Base-by-base conservation (phyloP, 768 basidiomycete genomes). In the Russula sp. region DNA sequence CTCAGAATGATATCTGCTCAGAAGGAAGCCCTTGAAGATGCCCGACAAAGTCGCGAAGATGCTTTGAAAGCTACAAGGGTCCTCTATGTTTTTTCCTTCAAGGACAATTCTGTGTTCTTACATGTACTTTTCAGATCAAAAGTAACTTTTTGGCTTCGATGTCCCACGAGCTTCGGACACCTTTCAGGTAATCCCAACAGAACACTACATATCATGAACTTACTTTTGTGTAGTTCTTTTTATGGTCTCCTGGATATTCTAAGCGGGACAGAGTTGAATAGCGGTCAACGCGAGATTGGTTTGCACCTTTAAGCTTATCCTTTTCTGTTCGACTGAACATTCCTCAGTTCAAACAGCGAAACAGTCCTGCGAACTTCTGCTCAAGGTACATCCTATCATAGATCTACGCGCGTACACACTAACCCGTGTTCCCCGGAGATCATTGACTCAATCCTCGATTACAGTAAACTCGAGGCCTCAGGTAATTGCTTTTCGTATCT, bases 381-480 rank as follows among this genome's bases (percentile, higher is more conserved):
- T 90, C 59, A 88, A 88, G 79, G 87, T 84, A 44, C 58, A 53
- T 44, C 2, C 3, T 58, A 26, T 48, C 50, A 56, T 22, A 32
- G 28, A 44, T 14, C 4, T 28, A 34, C 14, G 2, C 14, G 5
- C n/a, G 16, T 22, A 36, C 20, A 28, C 6, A 28, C 42, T 65
- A 52, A 65, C 26, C 16, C 44, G 22, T 30, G 36, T 14, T 6
- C 2, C 26, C 16, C 24, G 13, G 59, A 89, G 86, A 89, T 90
- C 71, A 90, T 90, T 69, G 87, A 89, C 72, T 87, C 86, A 2
- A 88, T 90, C 55, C 73, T 90, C 67, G 89, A 90, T 70, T 90
- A 89, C 74, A 88, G 87, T 74, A 90, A 90, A 72, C 76, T 89
- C 2, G 89, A 90, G 71, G 89, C 88, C 22, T 88, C 86, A 54